Percentiles rank a stretch among this genome's conserved stretches.
These are phyloP conservation scores for Solanum appendiculatum DNA, from an alignment of 257 asterid genomes.

Conservation along the genomic window DNA sequence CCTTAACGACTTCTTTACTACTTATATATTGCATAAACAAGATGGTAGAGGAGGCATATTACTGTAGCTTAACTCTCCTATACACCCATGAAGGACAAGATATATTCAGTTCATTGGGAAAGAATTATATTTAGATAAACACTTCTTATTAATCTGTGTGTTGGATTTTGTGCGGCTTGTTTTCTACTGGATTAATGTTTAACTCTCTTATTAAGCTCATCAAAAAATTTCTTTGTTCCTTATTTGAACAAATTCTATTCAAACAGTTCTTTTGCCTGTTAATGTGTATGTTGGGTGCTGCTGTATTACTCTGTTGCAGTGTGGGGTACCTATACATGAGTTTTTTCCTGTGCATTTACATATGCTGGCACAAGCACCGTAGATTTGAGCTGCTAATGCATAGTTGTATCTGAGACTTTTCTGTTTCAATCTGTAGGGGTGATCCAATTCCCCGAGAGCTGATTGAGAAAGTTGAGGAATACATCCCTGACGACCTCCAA, in stretches of 20 bases:
- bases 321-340: background rate
- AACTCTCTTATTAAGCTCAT: background rate
- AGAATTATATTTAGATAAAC: background rate
- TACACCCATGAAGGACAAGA: background rate
- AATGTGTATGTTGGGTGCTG: background rate
- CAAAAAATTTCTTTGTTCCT: background rate
- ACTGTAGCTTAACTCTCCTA: background rate
- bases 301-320: background rate
- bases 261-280: background rate
- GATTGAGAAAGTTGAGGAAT: constrained; percentile 70
- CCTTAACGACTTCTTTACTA: background rate
- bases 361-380: background rate
- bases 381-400: background rate
- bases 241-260: background rate
- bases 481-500: constrained; percentile 58
- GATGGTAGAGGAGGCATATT: background rate
- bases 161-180: background rate
- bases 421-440: constrained; percentile 55
- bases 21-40: background rate
- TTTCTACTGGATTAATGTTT: background rate
- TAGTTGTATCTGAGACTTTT: constrained; percentile 5
- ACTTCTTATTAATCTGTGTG: background rate
- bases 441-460: constrained; percentile 73
- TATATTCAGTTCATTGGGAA: background rate
- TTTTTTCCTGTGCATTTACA: background rate